Conservation (phyloP, 2,329 filamentous ascomycete species). For the Colletotrichum gigasporum region DNA sequence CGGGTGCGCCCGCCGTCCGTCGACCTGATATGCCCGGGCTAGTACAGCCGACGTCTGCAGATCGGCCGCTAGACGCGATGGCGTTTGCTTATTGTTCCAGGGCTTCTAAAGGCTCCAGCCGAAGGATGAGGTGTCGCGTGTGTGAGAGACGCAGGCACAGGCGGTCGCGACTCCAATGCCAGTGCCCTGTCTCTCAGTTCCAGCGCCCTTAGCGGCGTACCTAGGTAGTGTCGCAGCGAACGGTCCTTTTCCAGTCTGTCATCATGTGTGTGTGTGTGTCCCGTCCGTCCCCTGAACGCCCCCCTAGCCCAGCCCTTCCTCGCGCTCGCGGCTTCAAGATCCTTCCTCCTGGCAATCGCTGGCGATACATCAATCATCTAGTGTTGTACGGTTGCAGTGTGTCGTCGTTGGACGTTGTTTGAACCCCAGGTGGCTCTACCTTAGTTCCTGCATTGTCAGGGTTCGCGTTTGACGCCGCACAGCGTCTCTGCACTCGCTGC, state of each 20-base stretch:
- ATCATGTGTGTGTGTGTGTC: too few relatives aligned
- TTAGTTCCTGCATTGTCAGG: slow-evolving; percentile 14
- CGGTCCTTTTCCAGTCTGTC: too few relatives aligned
- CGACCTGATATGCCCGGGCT: slow-evolving; percentile 22
- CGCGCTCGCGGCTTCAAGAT: too few relatives aligned
- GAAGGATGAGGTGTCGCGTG: not conserved
- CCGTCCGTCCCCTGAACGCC: too few relatives aligned
- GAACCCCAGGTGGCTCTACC: not conserved
- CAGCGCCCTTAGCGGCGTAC: too few relatives aligned
- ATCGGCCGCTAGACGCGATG: slow-evolving; percentile 28
- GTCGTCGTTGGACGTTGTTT: not conserved
- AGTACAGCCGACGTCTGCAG: slow-evolving; percentile 19
- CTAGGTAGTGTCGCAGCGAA: too few relatives aligned
- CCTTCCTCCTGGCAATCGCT: not conserved
- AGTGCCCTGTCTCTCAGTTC: too few relatives aligned
- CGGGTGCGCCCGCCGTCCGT: slow-evolving; percentile 21
- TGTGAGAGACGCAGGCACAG: too few relatives aligned
- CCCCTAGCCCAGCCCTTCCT: too few relatives aligned
- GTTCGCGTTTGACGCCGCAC: not conserved
- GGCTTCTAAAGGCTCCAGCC: not conserved
- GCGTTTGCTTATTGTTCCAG: not conserved
- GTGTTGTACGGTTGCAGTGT: not conserved
- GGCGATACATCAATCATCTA: not conserved
- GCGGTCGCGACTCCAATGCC: too few relatives aligned
- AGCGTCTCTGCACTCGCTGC: not conserved